Conservation (phyloP, 345 rosid species). For the Noccaea bulbosa region DNA sequence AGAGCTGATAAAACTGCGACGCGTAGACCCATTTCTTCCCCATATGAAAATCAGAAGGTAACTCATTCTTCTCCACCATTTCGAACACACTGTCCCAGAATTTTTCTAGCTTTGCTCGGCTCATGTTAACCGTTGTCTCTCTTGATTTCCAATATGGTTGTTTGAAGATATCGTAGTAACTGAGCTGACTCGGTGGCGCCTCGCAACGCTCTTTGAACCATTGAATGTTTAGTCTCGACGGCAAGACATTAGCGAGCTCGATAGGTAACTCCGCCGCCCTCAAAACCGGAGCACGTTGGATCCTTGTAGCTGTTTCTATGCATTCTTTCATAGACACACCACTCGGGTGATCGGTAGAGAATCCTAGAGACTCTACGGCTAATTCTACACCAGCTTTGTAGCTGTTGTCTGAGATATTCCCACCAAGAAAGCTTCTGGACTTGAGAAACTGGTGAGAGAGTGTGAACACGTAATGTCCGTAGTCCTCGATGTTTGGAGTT, state of each 20-base stretch:
- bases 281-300: conserved; percentile 56
- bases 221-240: conserved; percentile 60
- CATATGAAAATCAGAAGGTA: conserved; percentile 66
- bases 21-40: conserved; percentile 66
- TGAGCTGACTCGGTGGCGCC: conserved; percentile 51
- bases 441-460: conserved; percentile 50
- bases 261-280: conserved; percentile 56
- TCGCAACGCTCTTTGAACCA: conserved; percentile 68
- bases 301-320: conserved; percentile 52
- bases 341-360: conserved; percentile 47
- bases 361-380: conserved; percentile 69
- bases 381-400: conserved; percentile 64
- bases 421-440: conserved; percentile 47
- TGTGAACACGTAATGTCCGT: conserved; percentile 52
- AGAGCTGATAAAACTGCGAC: conserved; percentile 69
- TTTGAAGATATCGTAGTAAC: conserved; percentile 84
- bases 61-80: conserved; percentile 67
- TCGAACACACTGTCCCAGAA: conserved; percentile 70
- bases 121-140: conserved; percentile 62
- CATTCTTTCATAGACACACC: conserved; percentile 47
- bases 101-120: conserved; percentile 57
- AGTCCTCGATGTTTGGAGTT: conserved; percentile 53
- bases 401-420: conserved; percentile 55
- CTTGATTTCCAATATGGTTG: conserved; percentile 49
- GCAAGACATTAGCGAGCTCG: conserved; percentile 50